Conservation (phyloP, 805 yeast genomes). For the Priceomyces carsonii region DNA sequence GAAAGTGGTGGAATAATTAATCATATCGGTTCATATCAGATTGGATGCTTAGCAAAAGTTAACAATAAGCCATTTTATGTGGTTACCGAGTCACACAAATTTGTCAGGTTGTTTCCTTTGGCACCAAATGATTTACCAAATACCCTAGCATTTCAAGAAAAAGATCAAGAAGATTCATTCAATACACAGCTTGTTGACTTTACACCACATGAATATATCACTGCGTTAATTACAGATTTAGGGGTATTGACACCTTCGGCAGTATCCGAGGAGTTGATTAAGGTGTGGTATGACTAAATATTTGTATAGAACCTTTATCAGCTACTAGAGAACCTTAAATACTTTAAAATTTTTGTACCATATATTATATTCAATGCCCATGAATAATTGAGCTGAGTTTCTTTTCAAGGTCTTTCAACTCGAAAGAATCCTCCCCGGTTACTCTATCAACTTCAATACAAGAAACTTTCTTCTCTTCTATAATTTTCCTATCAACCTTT, state of each 20-base stretch:
- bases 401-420: slow-evolving; percentile 40
- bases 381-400: slow-evolving; percentile 17
- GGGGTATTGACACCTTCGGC: slow-evolving; percentile 98
- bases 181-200: slow-evolving; percentile 65
- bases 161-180: slow-evolving; percentile 22
- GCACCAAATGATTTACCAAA: slow-evolving; percentile 88
- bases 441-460: slow-evolving; percentile 43
- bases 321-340: no score
- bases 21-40: slow-evolving; percentile 91
- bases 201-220: slow-evolving; percentile 93
- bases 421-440: slow-evolving; percentile 29
- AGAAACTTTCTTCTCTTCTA: slow-evolving; percentile 45
- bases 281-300: slow-evolving; percentile 89
- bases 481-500: slow-evolving; percentile 41
- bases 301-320: slow-evolving; percentile 2
- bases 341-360: no score
- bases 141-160: slow-evolving; percentile 21
- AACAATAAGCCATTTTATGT: slow-evolving; percentile 93
- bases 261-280: slow-evolving; percentile 96
- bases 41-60: slow-evolving; percentile 87
- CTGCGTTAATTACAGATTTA: slow-evolving; percentile 93
- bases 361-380: no score
- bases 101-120: slow-evolving; percentile 93
- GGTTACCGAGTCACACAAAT: slow-evolving; percentile 92
- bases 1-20: slow-evolving; percentile 98